These are phyloP conservation scores for Orbilia oligospora DNA, from an alignment of 2,329 filamentous ascomycete species.

Conservation along the genomic window DNA sequence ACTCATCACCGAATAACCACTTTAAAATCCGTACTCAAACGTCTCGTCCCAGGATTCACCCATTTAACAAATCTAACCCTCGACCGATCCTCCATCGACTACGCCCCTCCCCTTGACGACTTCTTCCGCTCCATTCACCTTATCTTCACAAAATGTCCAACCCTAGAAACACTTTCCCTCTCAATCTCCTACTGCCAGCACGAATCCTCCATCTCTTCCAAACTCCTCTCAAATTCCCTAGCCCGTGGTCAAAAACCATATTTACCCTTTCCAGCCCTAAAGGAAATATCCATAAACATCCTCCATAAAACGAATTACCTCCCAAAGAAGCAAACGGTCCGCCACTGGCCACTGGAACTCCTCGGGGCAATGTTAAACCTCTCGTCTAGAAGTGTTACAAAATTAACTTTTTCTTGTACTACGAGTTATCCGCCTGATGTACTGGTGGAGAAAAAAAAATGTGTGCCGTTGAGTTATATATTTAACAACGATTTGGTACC, in stretches of 20 bases:
- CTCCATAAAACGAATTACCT: not conserved
- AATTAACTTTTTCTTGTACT: not conserved
- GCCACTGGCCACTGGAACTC: not conserved
- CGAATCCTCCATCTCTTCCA: not conserved
- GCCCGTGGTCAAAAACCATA: not conserved
- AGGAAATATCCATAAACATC: not conserved
- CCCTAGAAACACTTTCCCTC: not conserved
- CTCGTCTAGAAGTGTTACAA: not conserved
- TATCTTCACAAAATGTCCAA: not conserved
- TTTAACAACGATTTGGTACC: not conserved
- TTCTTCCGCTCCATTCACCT: not conserved
- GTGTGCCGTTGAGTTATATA: not conserved
- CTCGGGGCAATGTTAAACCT: not conserved
- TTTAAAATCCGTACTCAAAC: not conserved
- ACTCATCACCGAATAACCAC: not conserved
- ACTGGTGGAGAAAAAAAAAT: too few species aligned
- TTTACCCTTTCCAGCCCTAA: not conserved
- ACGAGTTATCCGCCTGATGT: not conserved
- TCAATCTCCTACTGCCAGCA: conserved; percentile 2
- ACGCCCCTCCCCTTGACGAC: not conserved
- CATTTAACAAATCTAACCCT: not conserved
- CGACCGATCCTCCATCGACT: not conserved
- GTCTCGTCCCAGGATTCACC: not conserved
- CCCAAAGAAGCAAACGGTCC: not conserved
- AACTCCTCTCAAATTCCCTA: not conserved